Conservation (phyloP, 768 basidiomycete species). For the Infundibulicybe gibba region DNA sequence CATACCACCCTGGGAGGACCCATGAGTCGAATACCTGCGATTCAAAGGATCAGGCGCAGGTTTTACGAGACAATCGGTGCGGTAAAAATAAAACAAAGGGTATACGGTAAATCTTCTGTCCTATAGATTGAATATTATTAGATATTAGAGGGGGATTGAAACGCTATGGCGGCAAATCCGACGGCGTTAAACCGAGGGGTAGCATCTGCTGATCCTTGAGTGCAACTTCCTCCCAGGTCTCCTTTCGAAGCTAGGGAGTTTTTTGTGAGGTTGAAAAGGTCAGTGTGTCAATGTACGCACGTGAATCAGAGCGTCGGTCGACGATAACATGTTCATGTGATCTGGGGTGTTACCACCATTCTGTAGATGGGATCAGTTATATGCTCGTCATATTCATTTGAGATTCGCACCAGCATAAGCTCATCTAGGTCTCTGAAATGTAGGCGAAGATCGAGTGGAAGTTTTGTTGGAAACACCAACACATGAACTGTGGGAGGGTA, state of each 20-base stretch:
- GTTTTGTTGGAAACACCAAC: slow-evolving; percentile 66
- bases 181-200: slow-evolving; percentile 48
- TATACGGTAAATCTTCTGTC: no score
- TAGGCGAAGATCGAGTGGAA: slow-evolving; percentile 68
- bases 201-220: slow-evolving; percentile 51
- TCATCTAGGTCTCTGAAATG: slow-evolving; percentile 73
- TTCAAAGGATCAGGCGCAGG: no score
- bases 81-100: no score
- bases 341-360: slow-evolving; percentile 58
- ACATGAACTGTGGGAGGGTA: slow-evolving; percentile 74
- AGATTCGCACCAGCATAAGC: slow-evolving; percentile 42
- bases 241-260: slow-evolving; percentile 41
- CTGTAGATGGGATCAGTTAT: slow-evolving; percentile 21
- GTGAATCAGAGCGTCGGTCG: slow-evolving; percentile 52
- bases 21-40: no score
- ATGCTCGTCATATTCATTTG: slow-evolving; percentile 3
- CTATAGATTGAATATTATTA: no score
- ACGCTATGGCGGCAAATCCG: background rate
- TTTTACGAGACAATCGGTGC: no score
- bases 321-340: slow-evolving; percentile 74
- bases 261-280: no score
- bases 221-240: slow-evolving; percentile 44
- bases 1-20: no score
- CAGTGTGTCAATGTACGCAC: slow-evolving; percentile 33
- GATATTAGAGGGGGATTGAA: no score